Base-by-base conservation (phyloP, 1,284 basidiomycete species). In the Coniferiporia weirii region DNA sequence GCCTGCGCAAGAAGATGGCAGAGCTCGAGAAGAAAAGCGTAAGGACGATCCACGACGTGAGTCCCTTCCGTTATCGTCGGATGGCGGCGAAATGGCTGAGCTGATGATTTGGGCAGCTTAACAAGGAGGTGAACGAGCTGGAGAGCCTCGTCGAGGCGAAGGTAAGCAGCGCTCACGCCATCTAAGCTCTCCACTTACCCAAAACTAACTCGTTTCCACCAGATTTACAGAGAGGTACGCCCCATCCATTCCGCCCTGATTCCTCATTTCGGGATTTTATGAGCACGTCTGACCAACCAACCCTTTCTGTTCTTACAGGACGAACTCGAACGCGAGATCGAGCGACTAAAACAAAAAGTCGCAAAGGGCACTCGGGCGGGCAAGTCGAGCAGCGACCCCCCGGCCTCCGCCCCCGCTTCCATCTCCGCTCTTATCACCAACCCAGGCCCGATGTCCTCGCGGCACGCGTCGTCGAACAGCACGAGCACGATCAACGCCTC, bases 81-180 rank as follows among this genome's bases (percentile, higher is more conserved):
- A n/a, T n/a, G n/a, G n/a, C n/a, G n/a, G n/a, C n/a, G n/a, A n/a
- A n/a, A n/a, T n/a, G n/a, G n/a, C 20, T 55, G 60, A 51, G 48
- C 38, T 40, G 52, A 61, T 35, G 12, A 40, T 27, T 50, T 22
- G 54, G 63, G 20, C 66, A 94, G 90, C 80, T 93, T 62, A 91
- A 93, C 72, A 92, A 93, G 68, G 93, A 96, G 73, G 91, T 96
- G 54, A 83, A 86, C 54, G 93, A 96, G 70, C 79, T 97, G 20
- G 94, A 97, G 71, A 82, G 85, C 59, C 77, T 97, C 48, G 85
- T 96, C 40, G 94, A 97, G 72, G 83, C 91, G 59, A 96, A 97
- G 83, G 84, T 87, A 62, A 54, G 75, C 45, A 20, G 36, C 19
- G 15, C n/a, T n/a, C 22, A 19, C 57, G 8, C n/a, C n/a, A n/a